Conservation (phyloP, 2,329 filamentous ascomycete genomes). For the Fusarium sp. region DNA sequence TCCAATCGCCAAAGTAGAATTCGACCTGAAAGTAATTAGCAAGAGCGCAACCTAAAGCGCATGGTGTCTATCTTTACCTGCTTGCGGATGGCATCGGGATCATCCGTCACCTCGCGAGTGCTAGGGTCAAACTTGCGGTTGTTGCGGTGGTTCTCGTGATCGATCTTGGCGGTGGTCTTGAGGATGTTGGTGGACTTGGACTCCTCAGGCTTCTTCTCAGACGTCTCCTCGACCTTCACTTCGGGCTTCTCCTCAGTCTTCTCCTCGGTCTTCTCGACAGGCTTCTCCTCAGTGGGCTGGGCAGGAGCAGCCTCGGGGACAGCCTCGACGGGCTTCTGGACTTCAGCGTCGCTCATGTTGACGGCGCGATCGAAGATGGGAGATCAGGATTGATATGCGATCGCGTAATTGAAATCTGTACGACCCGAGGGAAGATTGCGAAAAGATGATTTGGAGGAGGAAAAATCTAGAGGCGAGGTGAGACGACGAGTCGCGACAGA, state of each 20-base stretch:
- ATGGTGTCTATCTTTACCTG: conserved; percentile 63
- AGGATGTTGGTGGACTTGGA: conserved; percentile 48
- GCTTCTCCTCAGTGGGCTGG: conserved; percentile 41
- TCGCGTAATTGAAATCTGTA: conserved; percentile 10
- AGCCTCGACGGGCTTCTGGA: conserved; percentile 52
- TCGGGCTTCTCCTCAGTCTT: conserved; percentile 37
- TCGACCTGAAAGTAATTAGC: conserved; percentile 69
- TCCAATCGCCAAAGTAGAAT: conserved; percentile 94
- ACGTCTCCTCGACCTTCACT: conserved; percentile 40
- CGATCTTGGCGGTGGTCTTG: conserved; percentile 55
- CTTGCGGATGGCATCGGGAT: conserved; percentile 81
- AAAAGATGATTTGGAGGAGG: conserved; percentile 4
- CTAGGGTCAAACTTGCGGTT: conserved; percentile 77
- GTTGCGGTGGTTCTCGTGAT: conserved; percentile 54
- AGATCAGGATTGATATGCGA: conserved; percentile 19
- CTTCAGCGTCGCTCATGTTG: conserved; percentile 53
- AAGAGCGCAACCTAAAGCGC: not conserved
- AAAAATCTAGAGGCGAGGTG: conserved; percentile 26
- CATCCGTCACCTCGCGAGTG: conserved; percentile 71
- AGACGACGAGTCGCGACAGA: conserved; percentile 39
- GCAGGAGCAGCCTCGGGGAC: conserved; percentile 40
- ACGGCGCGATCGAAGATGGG: conserved; percentile 16
- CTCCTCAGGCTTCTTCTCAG: conserved; percentile 36
- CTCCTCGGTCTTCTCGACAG: conserved; percentile 38
- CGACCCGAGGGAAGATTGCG: conserved; percentile 5